Evolutionary conservation across 768 basidiomycete genomes (phyloP), one percentile per base, ranked within the genome.

Genomic region (Tricholoma hemisulphureum): DNA sequence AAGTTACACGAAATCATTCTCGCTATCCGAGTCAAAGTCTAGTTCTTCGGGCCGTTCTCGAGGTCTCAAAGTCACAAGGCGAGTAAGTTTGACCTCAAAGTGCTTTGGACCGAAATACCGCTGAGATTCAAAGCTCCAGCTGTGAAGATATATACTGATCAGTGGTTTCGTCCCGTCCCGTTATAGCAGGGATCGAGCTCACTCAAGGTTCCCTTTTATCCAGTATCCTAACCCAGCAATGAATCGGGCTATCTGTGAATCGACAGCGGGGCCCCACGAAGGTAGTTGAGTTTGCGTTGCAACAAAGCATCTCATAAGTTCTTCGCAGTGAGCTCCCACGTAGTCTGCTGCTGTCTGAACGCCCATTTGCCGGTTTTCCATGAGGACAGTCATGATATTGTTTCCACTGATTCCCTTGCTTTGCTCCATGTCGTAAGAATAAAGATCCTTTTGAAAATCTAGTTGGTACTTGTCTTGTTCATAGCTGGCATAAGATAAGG

Each of bases 371-470:
- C 77, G 77, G 60, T 81, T 79, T 58, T 80, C 69, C 83, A 88
- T 87, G 58, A 87, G 77, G 34, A 88, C 84, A 8, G 84, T 85
- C 51, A 91, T 75, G 62, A 89, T 77, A 67, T 89, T 90, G 66
- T 87, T 88, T 56, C 83, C 83, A 24, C 72, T 75, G 52, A 83
- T 80, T 18, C 86, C 88, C 63, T 81, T 81, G 51, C 82, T 79
- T 63, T 87, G 84, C 63, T 91, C 87, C 80, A 86, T 83, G 68
- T 87, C 83, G 70, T 88, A 89, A 7, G 85, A 88, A 64, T 87
- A 88, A 14, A 88, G 70, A 59, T 89, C 86, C 87, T 87, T n/a
- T 63, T 45, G 50, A 60, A 55, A 16, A 39, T 24, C 26, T 28
- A 29, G 10, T 49, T 49, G n/a, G n/a, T n/a, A 49, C n/a, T 49